Conservation (phyloP, 2,329 filamentous ascomycete genomes). For the Aspergillus thermomutatus region DNA sequence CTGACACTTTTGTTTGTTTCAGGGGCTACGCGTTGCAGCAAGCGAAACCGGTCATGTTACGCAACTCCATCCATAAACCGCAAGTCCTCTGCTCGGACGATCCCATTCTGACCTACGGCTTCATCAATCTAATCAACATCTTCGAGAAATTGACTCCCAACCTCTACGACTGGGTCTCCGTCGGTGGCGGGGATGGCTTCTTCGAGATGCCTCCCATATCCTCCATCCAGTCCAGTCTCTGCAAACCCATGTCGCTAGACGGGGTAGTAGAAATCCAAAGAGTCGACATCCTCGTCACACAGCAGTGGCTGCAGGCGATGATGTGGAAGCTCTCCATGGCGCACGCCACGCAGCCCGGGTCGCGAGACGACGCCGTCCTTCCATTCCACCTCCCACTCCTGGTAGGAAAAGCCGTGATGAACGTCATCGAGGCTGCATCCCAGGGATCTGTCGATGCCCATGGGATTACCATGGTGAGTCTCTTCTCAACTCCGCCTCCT, state of each 20-base stretch:
- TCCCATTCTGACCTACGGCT: constrained; percentile 39
- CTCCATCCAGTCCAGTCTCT: constrained; percentile 51
- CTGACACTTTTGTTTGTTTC: neutral
- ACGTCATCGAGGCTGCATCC: constrained; percentile 70
- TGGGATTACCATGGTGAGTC: constrained; percentile 67
- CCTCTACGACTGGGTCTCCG: constrained; percentile 39
- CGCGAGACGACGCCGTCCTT: constrained; percentile 54
- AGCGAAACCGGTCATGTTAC: constrained; percentile 66
- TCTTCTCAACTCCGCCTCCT: neutral
- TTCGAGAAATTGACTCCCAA: constrained; percentile 38
- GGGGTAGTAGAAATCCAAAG: constrained; percentile 62
- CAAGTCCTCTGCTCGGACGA: constrained; percentile 60
- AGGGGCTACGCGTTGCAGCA: constrained; percentile 71
- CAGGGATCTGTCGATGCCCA: constrained; percentile 72
- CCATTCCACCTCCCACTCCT: constrained; percentile 64
- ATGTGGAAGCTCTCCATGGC: constrained; percentile 71
- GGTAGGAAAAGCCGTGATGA: constrained; percentile 61
- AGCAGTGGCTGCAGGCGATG: constrained; percentile 69
- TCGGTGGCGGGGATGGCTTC: constrained; percentile 30
- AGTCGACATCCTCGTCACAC: constrained; percentile 65
- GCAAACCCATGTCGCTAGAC: constrained; percentile 55
- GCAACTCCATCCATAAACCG: constrained; percentile 62
- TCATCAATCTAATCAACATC: constrained; percentile 38
- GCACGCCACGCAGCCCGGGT: constrained; percentile 58
- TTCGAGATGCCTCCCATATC: constrained; percentile 28